A percentile compares a stretch with the other conserved stretches of the same genome.
phyloP scores from a whole-genome alignment of 2,329 filamentous ascomycete genomes.

The Chrysoporthe austroafricana region DNA sequence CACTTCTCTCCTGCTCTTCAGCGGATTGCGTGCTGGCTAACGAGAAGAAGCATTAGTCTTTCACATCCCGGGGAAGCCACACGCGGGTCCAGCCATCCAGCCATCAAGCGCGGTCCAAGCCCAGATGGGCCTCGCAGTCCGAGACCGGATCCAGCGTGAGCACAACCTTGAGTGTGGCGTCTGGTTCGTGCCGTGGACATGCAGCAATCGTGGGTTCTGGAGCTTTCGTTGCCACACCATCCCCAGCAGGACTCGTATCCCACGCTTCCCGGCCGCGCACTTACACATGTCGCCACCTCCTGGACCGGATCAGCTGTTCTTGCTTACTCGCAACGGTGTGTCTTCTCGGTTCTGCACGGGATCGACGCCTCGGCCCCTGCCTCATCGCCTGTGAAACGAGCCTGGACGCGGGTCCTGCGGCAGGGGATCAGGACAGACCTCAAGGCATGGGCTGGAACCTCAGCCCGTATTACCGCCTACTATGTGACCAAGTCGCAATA shows the following conservation, averaged over 20 bases:
- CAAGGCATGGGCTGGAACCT: conserved; percentile 7
- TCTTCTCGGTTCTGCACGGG: not conserved
- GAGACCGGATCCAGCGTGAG: not conserved
- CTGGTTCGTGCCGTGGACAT: not conserved
- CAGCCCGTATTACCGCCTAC: conserved; percentile 5
- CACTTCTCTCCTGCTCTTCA: not conserved
- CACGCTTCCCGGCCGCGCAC: not conserved
- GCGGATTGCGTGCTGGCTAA: conserved; percentile 10
- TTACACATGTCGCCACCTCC: conserved; percentile 6
- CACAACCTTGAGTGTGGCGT: not conserved
- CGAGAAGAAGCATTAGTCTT: conserved; percentile 17
- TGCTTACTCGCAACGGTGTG: not conserved
- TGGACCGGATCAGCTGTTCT: not conserved
- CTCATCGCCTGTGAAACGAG: not conserved
- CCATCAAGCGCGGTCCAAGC: not conserved
- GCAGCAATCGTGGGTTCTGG: not conserved
- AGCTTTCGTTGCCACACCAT: not conserved
- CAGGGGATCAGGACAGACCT: not conserved
- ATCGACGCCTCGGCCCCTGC: conserved; percentile 7
- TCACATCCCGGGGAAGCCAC: conserved; percentile 1
- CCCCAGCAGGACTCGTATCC: not conserved
- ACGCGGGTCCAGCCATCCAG: not conserved
- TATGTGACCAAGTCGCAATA: not conserved
- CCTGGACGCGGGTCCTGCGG: not conserved
- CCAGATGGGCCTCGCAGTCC: not conserved